Evolutionary conservation across 106 monocot species (phyloP).

Genomic region (Dactylorhiza incarnata): DNA sequence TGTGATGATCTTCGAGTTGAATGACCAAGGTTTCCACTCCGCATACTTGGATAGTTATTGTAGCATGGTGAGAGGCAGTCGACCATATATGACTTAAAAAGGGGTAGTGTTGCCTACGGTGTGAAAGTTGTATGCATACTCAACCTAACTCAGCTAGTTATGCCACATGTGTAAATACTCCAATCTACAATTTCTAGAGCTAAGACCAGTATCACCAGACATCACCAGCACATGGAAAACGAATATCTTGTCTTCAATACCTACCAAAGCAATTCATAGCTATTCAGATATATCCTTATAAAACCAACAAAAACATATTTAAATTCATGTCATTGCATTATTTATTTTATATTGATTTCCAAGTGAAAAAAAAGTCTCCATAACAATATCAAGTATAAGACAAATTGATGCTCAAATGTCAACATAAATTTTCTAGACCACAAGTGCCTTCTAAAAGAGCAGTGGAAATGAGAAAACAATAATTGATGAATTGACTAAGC

Average conservation of each 20-base stretch:
- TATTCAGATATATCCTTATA: neutral
- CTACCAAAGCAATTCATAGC: neutral
- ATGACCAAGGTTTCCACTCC: too few species aligned
- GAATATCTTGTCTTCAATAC: neutral
- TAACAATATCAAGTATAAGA: neutral
- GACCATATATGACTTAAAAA: too few species aligned
- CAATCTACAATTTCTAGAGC: neutral
- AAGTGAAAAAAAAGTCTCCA: neutral
- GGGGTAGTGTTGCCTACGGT: too few species aligned
- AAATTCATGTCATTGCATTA: neutral
- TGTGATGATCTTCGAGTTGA: too few species aligned
- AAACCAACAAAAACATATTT: neutral
- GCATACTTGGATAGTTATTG: too few species aligned
- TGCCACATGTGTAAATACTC: neutral
- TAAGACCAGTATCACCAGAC: neutral
- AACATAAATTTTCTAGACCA: neutral
- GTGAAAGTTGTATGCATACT: too few species aligned
- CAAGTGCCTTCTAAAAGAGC: neutral
- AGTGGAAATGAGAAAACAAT: too few species aligned
- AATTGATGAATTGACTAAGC: too few species aligned
- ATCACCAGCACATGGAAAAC: neutral
- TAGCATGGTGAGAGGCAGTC: too few species aligned
- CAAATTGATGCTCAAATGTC: neutral
- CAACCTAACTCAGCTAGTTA: too few species aligned
- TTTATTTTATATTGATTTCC: neutral